Base-by-base conservation (phyloP, 2,329 filamentous ascomycete species). In the Xylariomycetidae sp. region DNA sequence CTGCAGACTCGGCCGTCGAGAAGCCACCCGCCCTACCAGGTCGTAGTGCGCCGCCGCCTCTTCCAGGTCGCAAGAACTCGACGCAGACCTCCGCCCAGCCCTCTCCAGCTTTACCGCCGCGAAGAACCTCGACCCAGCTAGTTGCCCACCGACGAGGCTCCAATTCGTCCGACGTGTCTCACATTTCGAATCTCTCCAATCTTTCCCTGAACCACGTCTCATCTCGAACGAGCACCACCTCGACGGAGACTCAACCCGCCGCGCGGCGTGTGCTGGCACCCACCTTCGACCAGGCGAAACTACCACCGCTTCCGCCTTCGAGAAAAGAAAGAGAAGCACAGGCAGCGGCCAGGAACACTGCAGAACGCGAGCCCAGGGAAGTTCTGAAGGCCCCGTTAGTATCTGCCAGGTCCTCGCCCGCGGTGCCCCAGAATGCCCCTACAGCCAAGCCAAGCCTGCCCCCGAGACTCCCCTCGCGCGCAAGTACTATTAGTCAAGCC, bases 281-380 rank as follows among this genome's bases (percentile, higher is more conserved):
- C 2, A 53, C 68, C 1, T 64, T 74, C 29, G 74, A 76, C 32
- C 63, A 70, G 20, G 61, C 72, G n/a, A 72, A 67, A 31, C 59
- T 81, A 9, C 76, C 76, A 1, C 65, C 69, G 9, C 54, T 81
- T 22, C 76, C 76, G 0, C 75, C 74, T 0, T 65, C 69, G 2
- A 65, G 63, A 40, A 64, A 68, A 25, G 75, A 79, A 37, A 57
- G 62, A 2, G 75, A 80, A 38, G 65, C 67, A 3, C 60, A 61
- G 39, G 59, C n/a, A n/a, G n/a, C 48, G 12, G 48, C 60, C 6
- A 59, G 52, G 28, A 57, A 60, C 35, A 51, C 50, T 4, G 54
- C 58, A 20, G 48, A 56, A 17, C 55, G 34, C 51, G 57, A 46
- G 45, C 48, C 39, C 10, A 38, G 43, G 4, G 44, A 43, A 37